phyloP scores from a whole-genome alignment of 768 basidiomycete species.

The Suillus bovinus region DNA sequence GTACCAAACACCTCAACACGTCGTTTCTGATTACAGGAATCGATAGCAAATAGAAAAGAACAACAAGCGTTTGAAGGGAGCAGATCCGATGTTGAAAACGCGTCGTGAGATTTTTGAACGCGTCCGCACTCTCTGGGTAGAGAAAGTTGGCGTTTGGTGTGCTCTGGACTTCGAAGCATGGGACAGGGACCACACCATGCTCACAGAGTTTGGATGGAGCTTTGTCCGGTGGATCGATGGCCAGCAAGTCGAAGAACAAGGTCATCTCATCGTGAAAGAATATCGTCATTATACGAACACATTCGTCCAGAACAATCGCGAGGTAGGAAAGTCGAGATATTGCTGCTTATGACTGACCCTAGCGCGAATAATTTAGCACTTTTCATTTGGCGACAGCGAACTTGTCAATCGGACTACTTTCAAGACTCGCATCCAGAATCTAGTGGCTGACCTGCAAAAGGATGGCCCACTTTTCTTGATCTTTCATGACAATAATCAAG shows the following conservation, averaged over 20 bases:
- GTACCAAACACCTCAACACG: background rate
- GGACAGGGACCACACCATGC: conserved; percentile 70
- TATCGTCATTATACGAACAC: conserved; percentile 56
- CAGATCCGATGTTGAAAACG: conserved; percentile 51
- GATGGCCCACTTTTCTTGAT: conserved; percentile 72
- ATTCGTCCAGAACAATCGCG: conserved; percentile 63
- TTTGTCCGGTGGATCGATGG: conserved; percentile 56
- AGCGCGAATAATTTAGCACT: conserved; percentile 44
- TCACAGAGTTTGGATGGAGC: conserved; percentile 87
- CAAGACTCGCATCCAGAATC: conserved; percentile 48
- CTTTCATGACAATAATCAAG: conserved; percentile 77
- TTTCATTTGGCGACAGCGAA: conserved; percentile 65
- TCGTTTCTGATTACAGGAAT: conserved; percentile 4
- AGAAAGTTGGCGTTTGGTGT: conserved; percentile 69
- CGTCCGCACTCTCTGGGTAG: conserved; percentile 61
- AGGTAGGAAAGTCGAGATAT: conserved; percentile 40
- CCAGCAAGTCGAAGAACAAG: conserved; percentile 45
- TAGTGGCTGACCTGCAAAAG: conserved; percentile 41
- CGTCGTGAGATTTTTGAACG: conserved; percentile 70
- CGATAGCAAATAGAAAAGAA: conserved; percentile 72
- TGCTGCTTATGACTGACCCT: background rate
- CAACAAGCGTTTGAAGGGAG: conserved; percentile 74
- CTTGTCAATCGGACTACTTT: conserved; percentile 51
- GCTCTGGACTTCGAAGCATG: conserved; percentile 84
- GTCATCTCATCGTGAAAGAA: conserved; percentile 68